Evolutionary conservation across 2,329 filamentous ascomycete genomes (phyloP).

Genomic region (Fusarium lyarnte): DNA sequence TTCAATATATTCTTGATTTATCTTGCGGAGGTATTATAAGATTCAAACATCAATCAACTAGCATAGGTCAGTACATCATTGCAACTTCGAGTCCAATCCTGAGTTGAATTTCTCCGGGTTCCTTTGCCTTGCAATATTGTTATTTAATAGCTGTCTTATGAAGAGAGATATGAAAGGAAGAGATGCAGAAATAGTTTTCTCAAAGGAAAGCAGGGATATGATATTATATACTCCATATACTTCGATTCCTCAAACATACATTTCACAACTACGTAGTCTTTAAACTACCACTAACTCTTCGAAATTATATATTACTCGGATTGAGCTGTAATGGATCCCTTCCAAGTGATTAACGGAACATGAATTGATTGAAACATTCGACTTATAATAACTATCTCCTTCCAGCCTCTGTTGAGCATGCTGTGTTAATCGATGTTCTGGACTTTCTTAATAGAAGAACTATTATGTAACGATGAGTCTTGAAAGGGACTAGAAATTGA

Average conservation of each 20-base stretch:
- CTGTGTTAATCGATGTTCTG: not conserved
- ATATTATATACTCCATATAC: too few species aligned
- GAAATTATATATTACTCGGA: not conserved
- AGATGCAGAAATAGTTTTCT: not conserved
- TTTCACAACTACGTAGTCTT: not conserved
- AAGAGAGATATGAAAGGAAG: not conserved
- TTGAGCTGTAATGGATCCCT: rapidly evolving
- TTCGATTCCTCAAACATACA: too few species aligned
- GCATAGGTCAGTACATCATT: not conserved
- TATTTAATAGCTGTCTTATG: too few species aligned
- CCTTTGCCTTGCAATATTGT: not conserved
- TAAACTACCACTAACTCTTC: too few species aligned
- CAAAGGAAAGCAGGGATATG: not conserved
- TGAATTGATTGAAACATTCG: too few species aligned
- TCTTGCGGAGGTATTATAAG: not conserved
- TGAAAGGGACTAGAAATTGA: too few species aligned
- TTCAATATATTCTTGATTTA: too few species aligned
- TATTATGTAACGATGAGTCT: rapidly evolving
- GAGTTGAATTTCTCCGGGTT: not conserved
- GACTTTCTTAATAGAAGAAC: not conserved
- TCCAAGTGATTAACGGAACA: not conserved
- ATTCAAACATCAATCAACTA: not conserved
- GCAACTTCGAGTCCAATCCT: not conserved
- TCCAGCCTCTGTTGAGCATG: not conserved
- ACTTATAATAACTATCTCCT: not conserved